phyloP scores from a whole-genome alignment of 164 flowering plant genomes.

The Dillenia suffruticosa region DNA sequence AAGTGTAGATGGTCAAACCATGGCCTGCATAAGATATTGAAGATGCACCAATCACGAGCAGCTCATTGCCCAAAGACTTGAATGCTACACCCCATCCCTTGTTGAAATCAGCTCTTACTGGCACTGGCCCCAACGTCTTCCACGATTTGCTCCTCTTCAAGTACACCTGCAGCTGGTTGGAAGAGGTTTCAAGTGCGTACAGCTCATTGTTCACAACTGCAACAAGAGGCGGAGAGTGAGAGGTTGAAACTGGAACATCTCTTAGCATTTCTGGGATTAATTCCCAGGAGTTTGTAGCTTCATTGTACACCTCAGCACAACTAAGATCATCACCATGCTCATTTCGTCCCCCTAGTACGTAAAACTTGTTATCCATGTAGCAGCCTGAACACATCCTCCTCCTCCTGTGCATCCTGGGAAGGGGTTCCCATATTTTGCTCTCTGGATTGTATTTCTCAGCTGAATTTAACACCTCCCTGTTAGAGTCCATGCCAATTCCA shows the following conservation, averaged over 20 bases:
- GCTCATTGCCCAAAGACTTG: conserved; percentile 67
- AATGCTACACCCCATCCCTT: conserved; percentile 94
- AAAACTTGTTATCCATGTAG: conserved; percentile 71
- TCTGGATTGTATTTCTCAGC: conserved; percentile 63
- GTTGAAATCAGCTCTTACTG: conserved; percentile 60
- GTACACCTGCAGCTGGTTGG: conserved; percentile 62
- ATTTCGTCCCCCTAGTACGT: conserved; percentile 67
- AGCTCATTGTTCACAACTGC: conserved; percentile 80
- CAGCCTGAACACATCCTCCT: conserved; percentile 67
- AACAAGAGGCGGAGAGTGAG: conserved; percentile 71
- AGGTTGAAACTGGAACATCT: conserved; percentile 28
- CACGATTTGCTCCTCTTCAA: conserved; percentile 55
- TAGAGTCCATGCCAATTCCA: conserved; percentile 35
- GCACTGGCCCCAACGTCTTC: conserved; percentile 63
- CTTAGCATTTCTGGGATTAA: conserved; percentile 58
- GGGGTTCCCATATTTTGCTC: conserved; percentile 43
- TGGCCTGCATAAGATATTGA: conserved; percentile 19
- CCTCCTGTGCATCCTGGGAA: conserved; percentile 48
- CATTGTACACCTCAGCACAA: conserved; percentile 66
- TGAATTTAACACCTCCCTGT: conserved; percentile 31
- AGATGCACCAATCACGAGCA: conserved; percentile 61
- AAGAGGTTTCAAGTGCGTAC: conserved; percentile 58
- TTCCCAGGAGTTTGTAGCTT: conserved; percentile 43
- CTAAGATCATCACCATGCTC: conserved; percentile 37
- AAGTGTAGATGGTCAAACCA: conserved; percentile 52